Base-by-base conservation (phyloP, 495 filamentous ascomycete species). In the Hyaloscypha finlandica region DNA sequence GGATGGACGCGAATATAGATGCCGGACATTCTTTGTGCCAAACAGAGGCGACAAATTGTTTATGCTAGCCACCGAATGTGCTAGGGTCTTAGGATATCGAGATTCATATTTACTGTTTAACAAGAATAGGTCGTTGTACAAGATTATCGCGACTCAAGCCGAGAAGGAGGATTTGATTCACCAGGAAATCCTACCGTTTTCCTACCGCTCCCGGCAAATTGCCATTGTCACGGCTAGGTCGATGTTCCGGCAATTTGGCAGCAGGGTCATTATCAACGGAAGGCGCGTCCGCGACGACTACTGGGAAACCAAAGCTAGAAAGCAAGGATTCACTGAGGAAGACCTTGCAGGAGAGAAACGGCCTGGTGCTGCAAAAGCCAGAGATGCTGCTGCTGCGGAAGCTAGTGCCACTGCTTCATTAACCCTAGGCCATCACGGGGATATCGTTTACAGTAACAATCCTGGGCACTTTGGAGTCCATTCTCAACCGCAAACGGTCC, bases 221-320 rank as follows among this genome's bases (percentile, higher is more conserved):
- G 96, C 95, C 31, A 98, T 99, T 65, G 95, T 99, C 33, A 97
- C 95, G 4, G 95, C 95, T n/a, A 89, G 91, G 68, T 97, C 95
- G 56, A 99, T 99, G 95, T 99, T 98, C 76, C 89, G 95, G 20
- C 95, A 99, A 77, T 99, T 99, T 74, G 95, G 95, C n/a, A 96
- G 93, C 72, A 84, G 96, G 61, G 89, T 99, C 45, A 96, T 99
- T 65, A 86, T 89, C 5, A 90, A 92, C 73, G 95, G 95, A 14
- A 83, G 94, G 66, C 86, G 96, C 12, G 95, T 99, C 39, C 89
- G 94, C 35, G 95, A 99, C 78, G 95, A 99, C 75, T 98, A 99
- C 75, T 98, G 95, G 95, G 95, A 98, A 73, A 90, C 86, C 73
- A 99, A 98, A 79, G 95, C 95, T 4, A 85, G 89, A 45, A 99